Percentiles rank a stretch among this genome's conserved stretches.
Evolutionary conservation across 768 basidiomycete genomes (phyloP).

Genomic region (Lactarius psammicola): DNA sequence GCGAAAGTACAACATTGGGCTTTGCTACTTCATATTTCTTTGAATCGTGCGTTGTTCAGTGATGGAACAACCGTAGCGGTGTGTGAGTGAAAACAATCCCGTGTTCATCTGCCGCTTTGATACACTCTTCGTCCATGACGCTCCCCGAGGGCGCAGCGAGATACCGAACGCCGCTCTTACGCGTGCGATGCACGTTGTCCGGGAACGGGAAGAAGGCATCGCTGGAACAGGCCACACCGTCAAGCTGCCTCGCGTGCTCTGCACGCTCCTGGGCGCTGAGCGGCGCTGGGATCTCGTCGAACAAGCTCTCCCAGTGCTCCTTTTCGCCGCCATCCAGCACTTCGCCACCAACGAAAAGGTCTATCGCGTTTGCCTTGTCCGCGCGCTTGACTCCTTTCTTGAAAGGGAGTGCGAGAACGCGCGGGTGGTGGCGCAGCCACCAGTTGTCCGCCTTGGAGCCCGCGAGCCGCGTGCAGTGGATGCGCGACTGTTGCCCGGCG

Average conservation of each 20-base stretch:
- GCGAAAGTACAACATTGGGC: constrained; percentile 1
- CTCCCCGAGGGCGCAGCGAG: constrained; percentile 90
- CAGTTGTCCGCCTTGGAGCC: constrained; percentile 98
- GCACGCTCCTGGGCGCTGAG: constrained; percentile 69
- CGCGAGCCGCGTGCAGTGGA: constrained; percentile 98
- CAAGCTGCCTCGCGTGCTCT: constrained; percentile 70
- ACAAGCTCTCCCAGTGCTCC: constrained; percentile 86
- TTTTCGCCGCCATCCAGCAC: constrained; percentile 86
- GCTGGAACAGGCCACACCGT: constrained; percentile 88
- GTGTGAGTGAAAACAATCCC: constrained; percentile 91
- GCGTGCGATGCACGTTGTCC: constrained; percentile 93
- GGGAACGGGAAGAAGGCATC: constrained; percentile 99
- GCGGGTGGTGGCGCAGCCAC: constrained; percentile 98
- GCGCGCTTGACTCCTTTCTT: constrained; percentile 97
- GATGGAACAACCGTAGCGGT: constrained; percentile 84
- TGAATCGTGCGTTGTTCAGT: constrained; percentile 41
- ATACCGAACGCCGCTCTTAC: constrained; percentile 89
- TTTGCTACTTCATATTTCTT: neutral
- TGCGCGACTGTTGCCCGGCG: constrained; percentile 97
- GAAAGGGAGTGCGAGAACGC: constrained; percentile 90
- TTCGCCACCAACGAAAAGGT: constrained; percentile 91
- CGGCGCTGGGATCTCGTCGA: constrained; percentile 66
- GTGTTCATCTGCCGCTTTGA: constrained; percentile 95
- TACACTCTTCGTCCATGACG: constrained; percentile 96
- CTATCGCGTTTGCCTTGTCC: constrained; percentile 98